A percentile compares a stretch with the other conserved stretches of the same genome.
Conservation (phyloP, 2,329 filamentous ascomycete genomes). For the Microdochium trichocladiopsis region DNA sequence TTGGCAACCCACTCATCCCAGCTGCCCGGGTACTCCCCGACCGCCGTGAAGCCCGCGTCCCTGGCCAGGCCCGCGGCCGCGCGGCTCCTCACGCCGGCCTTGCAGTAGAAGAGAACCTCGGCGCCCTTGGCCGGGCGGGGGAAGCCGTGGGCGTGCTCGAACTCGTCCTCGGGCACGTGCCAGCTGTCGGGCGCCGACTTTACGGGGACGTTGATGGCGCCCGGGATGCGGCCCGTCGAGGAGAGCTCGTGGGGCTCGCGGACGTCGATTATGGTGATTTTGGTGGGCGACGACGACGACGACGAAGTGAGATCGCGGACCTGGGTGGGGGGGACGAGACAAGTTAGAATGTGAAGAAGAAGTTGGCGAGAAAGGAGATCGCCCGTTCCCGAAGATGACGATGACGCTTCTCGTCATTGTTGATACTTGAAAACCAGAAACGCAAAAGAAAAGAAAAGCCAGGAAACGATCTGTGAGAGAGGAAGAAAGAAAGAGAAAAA, state of each 20-base stretch:
- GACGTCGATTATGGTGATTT: slow-evolving; percentile 41
- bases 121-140: slow-evolving; percentile 29
- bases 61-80: slow-evolving; percentile 72
- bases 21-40: slow-evolving; percentile 67
- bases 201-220: slow-evolving; percentile 76
- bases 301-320: slow-evolving; percentile 11
- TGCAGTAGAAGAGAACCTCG: slow-evolving; percentile 83
- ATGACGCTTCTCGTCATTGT: too few species aligned
- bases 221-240: slow-evolving; percentile 66
- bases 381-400: too few species aligned
- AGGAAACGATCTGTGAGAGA: too few species aligned
- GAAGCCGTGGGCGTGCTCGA: slow-evolving; percentile 69
- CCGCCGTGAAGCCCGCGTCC: slow-evolving; percentile 66
- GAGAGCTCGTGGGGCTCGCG: slow-evolving; percentile 65
- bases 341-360: not conserved
- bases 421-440: too few species aligned
- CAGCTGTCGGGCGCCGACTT: slow-evolving; percentile 71
- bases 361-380: too few species aligned
- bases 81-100: slow-evolving; percentile 75
- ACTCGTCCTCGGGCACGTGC: slow-evolving; percentile 69
- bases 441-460: too few species aligned
- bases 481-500: not conserved
- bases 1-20: slow-evolving; percentile 77
- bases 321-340: slow-evolving; percentile 6
- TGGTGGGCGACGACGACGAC: too few species aligned